Evolutionary conservation across 495 filamentous ascomycete genomes (phyloP), one percentile per base, ranked within the genome.

Genomic region (Mycothermus thermophilus): DNA sequence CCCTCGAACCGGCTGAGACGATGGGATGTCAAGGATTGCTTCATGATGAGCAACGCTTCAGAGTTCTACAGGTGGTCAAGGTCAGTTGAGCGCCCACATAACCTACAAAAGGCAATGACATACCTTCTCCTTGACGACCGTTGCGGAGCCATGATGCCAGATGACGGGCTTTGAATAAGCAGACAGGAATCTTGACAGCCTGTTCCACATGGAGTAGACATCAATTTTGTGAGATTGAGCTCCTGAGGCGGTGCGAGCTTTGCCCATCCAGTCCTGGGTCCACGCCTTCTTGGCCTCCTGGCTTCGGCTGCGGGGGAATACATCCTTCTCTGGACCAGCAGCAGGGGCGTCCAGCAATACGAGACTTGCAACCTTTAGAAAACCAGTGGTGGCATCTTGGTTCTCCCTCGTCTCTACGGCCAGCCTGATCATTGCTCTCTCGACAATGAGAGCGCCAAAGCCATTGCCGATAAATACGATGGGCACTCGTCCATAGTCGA

Each of bases 1-100:
- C 36, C 16, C n/a, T 43, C 41, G 21, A 43, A 43, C 22, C 41
- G 26, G 31, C 41, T 43, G 16, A 43, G 35, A 21, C 41, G 41
- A 13, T 43, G 41, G 3, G 41, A 35, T 2, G 41, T 39, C 15
- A 26, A 10, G 2, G 41, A 43, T n/a, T 35, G 35, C 9, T 38
- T 43, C 14, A 31, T 30, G 9, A 43, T 6, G 6, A 38, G 10
- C 16, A 13, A 30, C 5, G 26, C 30, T 0, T 43, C 26, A 3
- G 20, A 9, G n/a, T 11, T 38, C 14, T 34, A 34, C 17, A 27
- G 31, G 11, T n/a, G n/a, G n/a, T n/a, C n/a, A n/a, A n/a, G n/a
- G n/a, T n/a, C n/a, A n/a, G n/a, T n/a, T n/a, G n/a, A n/a, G n/a
- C n/a, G n/a, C n/a, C n/a, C n/a, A n/a, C n/a, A n/a, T n/a, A n/a